Conservation (phyloP, 1,284 basidiomycete species). For the Mycena citricolor region DNA sequence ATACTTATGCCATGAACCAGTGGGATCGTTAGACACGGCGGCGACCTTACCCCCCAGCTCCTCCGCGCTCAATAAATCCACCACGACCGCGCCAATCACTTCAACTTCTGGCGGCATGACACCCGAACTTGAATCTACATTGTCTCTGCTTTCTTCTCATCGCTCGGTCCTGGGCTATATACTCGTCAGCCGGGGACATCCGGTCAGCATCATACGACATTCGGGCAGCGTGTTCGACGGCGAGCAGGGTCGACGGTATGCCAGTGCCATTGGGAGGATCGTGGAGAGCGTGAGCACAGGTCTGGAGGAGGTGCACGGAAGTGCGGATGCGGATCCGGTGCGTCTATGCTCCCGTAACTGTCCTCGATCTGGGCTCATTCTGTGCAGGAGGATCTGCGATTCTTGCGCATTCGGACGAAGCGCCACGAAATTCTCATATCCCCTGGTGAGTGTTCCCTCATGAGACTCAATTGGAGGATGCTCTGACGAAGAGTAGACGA, state of each 20-base stretch:
- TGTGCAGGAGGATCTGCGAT: conserved; percentile 78
- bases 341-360: background rate
- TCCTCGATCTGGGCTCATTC: background rate
- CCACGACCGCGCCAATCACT: no score
- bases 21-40: no score
- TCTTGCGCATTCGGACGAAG: conserved; percentile 88
- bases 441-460: conserved; percentile 60
- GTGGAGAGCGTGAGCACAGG: conserved; percentile 76
- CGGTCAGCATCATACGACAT: conserved; percentile 74
- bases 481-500: conserved; percentile 55
- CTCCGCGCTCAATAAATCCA: no score
- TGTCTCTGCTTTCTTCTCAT: conserved; percentile 75
- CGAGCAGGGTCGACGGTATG: conserved; percentile 80
- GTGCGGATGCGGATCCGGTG: conserved; percentile 28
- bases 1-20: no score
- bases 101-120: no score
- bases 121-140: conserved; percentile 72
- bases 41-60: no score
- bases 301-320: conserved; percentile 70
- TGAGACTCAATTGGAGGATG: no score
- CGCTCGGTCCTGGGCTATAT: conserved; percentile 87
- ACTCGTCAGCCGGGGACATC: conserved; percentile 69
- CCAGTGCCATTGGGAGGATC: conserved; percentile 73
- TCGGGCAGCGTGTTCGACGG: conserved; percentile 88
- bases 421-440: conserved; percentile 94